Evolutionary conservation across 768 basidiomycete species (phyloP).

Genomic region (Rickenella mellea): DNA sequence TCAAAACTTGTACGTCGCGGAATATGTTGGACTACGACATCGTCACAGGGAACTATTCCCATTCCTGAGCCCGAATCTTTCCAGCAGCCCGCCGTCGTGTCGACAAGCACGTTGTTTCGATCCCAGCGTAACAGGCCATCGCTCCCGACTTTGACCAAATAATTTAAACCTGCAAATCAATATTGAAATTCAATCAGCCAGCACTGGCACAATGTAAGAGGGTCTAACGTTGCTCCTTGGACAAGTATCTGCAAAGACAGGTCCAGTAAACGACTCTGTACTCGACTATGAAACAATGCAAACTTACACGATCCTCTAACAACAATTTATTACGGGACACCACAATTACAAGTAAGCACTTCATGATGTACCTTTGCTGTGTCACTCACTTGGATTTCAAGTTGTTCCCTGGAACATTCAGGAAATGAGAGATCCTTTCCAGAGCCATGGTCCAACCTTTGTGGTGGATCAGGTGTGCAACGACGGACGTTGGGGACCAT

Average conservation of each 20-base stretch:
- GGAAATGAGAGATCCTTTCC: constrained; percentile 46
- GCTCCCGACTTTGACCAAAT: constrained; percentile 46
- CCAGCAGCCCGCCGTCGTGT: constrained; percentile 53
- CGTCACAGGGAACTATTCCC: constrained; percentile 38
- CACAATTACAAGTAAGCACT: constrained; percentile 4
- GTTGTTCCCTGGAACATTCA: constrained; percentile 49
- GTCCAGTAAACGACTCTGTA: neutral
- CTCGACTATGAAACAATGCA: neutral
- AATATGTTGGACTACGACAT: too few relatives aligned
- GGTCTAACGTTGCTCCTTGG: constrained; percentile 42
- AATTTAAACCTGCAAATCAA: constrained; percentile 40
- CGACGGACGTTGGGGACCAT: neutral
- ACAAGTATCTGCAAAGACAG: constrained; percentile 36
- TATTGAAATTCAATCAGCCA: neutral
- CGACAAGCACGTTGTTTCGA: constrained; percentile 45
- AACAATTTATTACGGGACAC: neutral
- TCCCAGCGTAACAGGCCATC: constrained; percentile 51
- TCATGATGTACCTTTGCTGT: too few relatives aligned
- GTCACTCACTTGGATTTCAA: constrained; percentile 46
- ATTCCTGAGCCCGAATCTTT: constrained; percentile 47
- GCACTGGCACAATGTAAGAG: neutral
- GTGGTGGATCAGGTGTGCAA: neutral
- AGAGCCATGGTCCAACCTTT: constrained; percentile 52
- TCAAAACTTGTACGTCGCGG: constrained; percentile 12
- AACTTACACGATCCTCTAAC: constrained; percentile 35